Percentiles rank a stretch among this genome's conserved stretches.
phyloP scores from a whole-genome alignment of 176 grass and related monocot species.

The Thinopyrum elongatum region DNA sequence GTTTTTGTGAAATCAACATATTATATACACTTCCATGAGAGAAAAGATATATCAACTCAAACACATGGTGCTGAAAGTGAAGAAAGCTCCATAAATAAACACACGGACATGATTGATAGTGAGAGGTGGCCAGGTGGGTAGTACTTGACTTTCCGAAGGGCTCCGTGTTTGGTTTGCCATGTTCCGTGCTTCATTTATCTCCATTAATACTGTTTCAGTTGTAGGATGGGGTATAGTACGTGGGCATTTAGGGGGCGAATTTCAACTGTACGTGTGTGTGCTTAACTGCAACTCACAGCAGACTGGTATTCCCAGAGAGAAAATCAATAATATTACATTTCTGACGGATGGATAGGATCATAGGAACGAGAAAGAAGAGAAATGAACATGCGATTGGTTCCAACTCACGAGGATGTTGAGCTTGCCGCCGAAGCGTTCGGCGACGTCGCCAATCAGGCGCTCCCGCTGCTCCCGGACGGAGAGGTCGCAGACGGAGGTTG shows the following conservation, averaged over 20 bases:
- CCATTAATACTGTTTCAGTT: not conserved
- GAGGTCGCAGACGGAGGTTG: constrained; percentile 58
- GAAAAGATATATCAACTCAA: not conserved
- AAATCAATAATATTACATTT: not conserved
- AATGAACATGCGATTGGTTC: not conserved
- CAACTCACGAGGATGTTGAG: constrained; percentile 63
- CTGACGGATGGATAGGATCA: not conserved
- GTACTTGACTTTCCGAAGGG: not conserved
- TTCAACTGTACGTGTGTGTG: not conserved
- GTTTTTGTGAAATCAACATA: not conserved
- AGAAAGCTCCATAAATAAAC: not conserved
- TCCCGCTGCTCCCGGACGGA: constrained; percentile 52
- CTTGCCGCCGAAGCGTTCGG: constrained; percentile 43
- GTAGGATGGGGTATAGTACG: not conserved
- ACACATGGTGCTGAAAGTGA: not conserved
- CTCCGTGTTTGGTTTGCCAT: not conserved
- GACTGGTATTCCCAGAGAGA: not conserved
- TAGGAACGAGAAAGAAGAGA: constrained; percentile 1
- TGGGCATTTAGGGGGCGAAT: not conserved
- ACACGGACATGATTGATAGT: not conserved
- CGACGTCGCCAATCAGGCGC: constrained; percentile 32
- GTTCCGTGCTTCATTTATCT: not conserved
- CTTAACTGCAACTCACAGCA: not conserved
- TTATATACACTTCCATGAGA: not conserved
- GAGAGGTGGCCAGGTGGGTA: not conserved